A percentile compares a stretch with the other conserved stretches of the same genome.
These are phyloP conservation scores for Dendrobium chrysotoxum DNA, from an alignment of 106 monocot species.

Conservation along the genomic window DNA sequence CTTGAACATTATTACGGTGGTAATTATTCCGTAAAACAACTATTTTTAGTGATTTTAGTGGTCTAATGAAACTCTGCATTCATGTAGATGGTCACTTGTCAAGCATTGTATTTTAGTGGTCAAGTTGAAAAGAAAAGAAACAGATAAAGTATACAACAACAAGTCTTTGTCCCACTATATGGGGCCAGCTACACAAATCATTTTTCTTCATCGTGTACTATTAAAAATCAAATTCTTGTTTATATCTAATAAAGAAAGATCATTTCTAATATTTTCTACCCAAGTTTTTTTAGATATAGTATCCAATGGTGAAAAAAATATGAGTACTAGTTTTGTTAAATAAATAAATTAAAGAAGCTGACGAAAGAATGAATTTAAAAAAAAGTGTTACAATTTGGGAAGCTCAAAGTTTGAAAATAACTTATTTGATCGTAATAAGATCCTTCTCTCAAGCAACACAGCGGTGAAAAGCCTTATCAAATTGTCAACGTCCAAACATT, in stretches of 20 bases:
- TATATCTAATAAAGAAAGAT: no score
- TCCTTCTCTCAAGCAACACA: slow-evolving; percentile 93
- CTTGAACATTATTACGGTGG: not conserved
- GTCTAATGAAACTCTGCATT: not conserved
- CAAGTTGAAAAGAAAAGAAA: not conserved
- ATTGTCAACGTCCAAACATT: slow-evolving; percentile 96
- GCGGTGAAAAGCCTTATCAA: slow-evolving; percentile 90
- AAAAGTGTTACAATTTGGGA: not conserved
- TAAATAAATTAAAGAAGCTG: not conserved
- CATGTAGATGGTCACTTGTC: not conserved
- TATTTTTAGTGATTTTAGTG: not conserved
- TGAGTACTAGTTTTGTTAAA: not conserved
- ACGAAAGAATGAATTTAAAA: not conserved
- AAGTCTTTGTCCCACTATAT: no score
- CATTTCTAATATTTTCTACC: no score
- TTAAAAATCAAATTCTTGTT: no score
- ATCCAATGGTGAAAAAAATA: not conserved
- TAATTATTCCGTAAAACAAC: not conserved
- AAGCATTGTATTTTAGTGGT: not conserved
- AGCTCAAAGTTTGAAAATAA: slow-evolving; percentile 22
- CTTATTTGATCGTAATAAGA: slow-evolving; percentile 98
- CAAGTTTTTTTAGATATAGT: no score
- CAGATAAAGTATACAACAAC: no score
- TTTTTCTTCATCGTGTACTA: no score
- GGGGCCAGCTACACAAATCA: no score